phyloP scores from a whole-genome alignment of 1,284 basidiomycete species.

The Ceratobasidium sp. region DNA sequence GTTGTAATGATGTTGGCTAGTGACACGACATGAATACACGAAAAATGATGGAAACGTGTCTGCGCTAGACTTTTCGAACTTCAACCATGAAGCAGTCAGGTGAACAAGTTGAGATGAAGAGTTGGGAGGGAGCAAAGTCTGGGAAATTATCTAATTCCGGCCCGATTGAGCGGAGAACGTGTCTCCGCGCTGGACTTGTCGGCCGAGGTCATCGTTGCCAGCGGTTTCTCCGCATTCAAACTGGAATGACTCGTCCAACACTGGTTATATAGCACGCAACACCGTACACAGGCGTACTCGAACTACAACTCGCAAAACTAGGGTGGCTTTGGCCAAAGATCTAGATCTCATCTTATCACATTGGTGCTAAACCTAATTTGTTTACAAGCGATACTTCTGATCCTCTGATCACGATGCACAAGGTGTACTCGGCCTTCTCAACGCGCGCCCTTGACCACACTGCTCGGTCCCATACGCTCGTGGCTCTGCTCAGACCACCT shows the following conservation, averaged over 20 bases:
- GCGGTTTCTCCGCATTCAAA: slow-evolving; percentile 26
- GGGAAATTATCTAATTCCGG: slow-evolving; percentile 20
- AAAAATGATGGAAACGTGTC: slow-evolving; percentile 23
- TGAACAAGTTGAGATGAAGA: neutral
- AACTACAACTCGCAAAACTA: neutral
- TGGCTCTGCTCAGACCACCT: slow-evolving; percentile 6
- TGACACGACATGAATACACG: slow-evolving; percentile 32
- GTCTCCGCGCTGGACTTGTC: slow-evolving; percentile 33
- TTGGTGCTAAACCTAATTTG: slow-evolving; percentile 19
- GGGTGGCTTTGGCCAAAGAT: neutral
- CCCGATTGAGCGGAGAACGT: slow-evolving; percentile 32
- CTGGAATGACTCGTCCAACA: slow-evolving; percentile 24
- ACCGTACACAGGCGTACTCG: slow-evolving; percentile 4
- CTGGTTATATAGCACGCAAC: slow-evolving; percentile 3
- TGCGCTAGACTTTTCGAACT: neutral
- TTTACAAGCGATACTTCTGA: slow-evolving; percentile 2
- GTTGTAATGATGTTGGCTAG: slow-evolving; percentile 31
- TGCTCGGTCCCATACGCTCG: neutral
- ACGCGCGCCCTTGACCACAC: slow-evolving; percentile 40
- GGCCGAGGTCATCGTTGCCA: slow-evolving; percentile 40
- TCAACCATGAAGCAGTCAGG: neutral
- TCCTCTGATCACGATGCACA: slow-evolving; percentile 36
- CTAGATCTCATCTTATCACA: slow-evolving; percentile 42
- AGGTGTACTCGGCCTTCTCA: slow-evolving; percentile 32
- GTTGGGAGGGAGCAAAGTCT: neutral